Evolutionary conservation across 306 rosid genomes (phyloP).

Genomic region (Prunus fruticosa): DNA sequence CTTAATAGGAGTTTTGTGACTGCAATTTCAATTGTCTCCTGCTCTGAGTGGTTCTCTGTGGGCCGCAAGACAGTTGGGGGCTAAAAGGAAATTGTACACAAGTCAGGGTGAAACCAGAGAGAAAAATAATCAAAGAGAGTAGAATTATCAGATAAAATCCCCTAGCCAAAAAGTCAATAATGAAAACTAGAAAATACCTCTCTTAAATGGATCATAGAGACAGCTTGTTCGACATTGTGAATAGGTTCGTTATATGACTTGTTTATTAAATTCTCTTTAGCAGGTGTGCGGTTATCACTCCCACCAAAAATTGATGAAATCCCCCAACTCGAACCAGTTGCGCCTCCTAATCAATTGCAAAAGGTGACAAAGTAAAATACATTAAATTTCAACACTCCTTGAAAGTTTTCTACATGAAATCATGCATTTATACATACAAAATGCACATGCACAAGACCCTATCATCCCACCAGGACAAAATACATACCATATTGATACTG

Average conservation of each 20-base stretch:
- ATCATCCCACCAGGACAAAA: background rate
- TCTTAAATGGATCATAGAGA: conserved; percentile 78
- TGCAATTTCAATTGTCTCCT: conserved; percentile 72
- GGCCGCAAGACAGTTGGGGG: conserved; percentile 94
- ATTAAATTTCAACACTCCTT: background rate
- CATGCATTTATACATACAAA: background rate
- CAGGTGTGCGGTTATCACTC: conserved; percentile 57
- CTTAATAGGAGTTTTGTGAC: conserved; percentile 77
- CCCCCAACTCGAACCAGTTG: conserved; percentile 77
- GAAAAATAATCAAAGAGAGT: background rate
- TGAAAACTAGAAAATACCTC: conserved; percentile 51
- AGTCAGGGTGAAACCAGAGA: conserved; percentile 7
- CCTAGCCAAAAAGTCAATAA: background rate
- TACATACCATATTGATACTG: background rate
- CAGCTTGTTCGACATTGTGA: conserved; percentile 57
- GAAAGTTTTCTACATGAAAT: background rate
- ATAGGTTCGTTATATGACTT: conserved; percentile 58
- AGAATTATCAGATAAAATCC: background rate
- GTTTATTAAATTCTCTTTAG: conserved; percentile 51
- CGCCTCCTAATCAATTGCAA: conserved; percentile 45
- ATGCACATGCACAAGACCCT: background rate
- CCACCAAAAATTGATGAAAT: conserved; percentile 91
- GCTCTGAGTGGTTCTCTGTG: conserved; percentile 74
- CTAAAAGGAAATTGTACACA: conserved; percentile 38
- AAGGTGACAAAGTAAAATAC: conserved; percentile 10